Evolutionary conservation across 805 yeast species (phyloP), one percentile per base, ranked within the genome.

Genomic region (Hanseniaspora mollemarum): DNA sequence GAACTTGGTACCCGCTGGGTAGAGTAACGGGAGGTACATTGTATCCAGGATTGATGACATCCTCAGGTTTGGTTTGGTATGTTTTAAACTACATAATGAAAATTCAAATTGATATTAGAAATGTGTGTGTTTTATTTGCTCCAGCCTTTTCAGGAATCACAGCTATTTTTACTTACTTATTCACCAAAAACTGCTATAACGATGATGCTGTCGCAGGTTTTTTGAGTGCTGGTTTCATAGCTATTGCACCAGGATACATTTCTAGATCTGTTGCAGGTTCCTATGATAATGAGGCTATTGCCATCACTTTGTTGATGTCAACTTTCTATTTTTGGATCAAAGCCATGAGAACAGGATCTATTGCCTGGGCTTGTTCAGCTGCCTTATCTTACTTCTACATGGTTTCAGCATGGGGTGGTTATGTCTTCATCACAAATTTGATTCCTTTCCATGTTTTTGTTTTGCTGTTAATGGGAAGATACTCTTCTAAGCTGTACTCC

Each of bases 331-430:
- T 87, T 54, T 92, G 99, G 99, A 83, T 92, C 67, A 88, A 87
- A 69, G 82, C 96, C 12, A 76, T 86, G 67, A 90, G 90, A 67
- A 72, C 83, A 36, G 99, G 98, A 42, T 85, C 95, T 1, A 80
- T 88, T 16, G 74, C 85, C 57, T 86, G 80, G 72, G 92, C 87
- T 10, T 72, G 90, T 2, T 69, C 83, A 58, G 80, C 96, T 26
- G 94, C 98, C 1, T 64, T 87, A 31, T 83, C 80, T 60, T 92
- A 94, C 71, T 92, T 94, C 68, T 92, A 92, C 74, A 92, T 92
- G 99, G 99, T 92, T 48, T 81, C 94, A 43, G 98, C 99, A 12
- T 88, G 99, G 96, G 99, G 99, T 72, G 99, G 99, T 25, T 92
- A 92, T 64, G 99, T 94, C 48, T 92, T 92, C 73, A 94, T 92